Evolutionary conservation across 192 early-diverging fungal species (phyloP), one percentile per base, ranked within the genome.

Genomic region (Fimicolochytrium jonesii): DNA sequence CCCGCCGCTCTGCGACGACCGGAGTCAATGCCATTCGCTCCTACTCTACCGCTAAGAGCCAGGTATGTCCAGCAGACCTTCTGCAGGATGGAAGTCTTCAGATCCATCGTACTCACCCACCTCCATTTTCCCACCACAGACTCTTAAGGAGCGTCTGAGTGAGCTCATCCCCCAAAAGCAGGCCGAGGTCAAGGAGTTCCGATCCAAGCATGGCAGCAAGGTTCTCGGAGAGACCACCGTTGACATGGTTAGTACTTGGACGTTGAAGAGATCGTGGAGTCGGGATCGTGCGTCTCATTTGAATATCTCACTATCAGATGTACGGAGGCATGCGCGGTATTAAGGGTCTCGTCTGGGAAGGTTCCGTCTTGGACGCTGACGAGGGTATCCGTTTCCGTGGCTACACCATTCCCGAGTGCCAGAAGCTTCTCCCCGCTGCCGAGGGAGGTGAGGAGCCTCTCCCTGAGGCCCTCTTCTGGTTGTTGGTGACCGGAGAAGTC

Each of bases 311-410:
- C 37, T 43, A 5, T 18, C 51, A 74, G 76, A 73, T 74, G 59
- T 96, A 96, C 75, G 95, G 95, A 68, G 95, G 96, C 71, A 98
- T 98, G 94, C 89, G 96, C 76, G 96, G 94, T 60, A 93, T 98
- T 84, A 98, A 98, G 87, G 94, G 94, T 74, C 87, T 98, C 65
- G 82, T 98, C 76, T 95, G 91, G 91, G 96, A 98, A 77, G 91
- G 91, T 58, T 98, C 96, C 72, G 92, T 98, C 37, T 83, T 98
- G 52, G 96, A 98, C 72, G 79, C 96, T 52, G 87, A 97, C 48
- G 96, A 98, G 83, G 96, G 96, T 75, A 98, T 98, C 75, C 89
- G 91, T 70, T 98, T 98, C 92, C 94, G 92, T 73, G 92, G 90
- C 49, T 75, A 86, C 70, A 92, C 93, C 73, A 96, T 98, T 67